Evolutionary conservation across 306 rosid species (phyloP), one percentile per base, ranked within the genome.

Genomic region (Macrotyloma uniflorum): DNA sequence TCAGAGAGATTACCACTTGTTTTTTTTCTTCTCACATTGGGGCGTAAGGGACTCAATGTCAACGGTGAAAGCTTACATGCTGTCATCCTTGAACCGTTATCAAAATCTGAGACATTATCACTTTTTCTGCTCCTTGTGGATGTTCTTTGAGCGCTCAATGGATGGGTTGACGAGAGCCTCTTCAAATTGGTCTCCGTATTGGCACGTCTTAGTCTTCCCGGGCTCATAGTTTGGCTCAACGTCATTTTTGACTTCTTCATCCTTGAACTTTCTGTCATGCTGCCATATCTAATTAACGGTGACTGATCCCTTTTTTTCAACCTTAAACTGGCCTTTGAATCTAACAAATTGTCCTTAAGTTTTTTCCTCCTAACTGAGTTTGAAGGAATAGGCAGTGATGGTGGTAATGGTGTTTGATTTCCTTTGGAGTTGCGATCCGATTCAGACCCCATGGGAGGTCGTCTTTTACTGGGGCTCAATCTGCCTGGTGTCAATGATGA

Each of bases 11-110:
- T 30, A 19, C 32, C 59, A 2, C 55, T 24, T 23, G 81, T 16
- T 67, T 28, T 67, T 55, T 23, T 46, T 15, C 63, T 64, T 49
- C 63, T 75, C 30, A 6, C 49, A 23, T 54, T 57, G 7, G 86
- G 72, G 53, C 84, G 65, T 14, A 70, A 64, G 13, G 88, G 86
- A 50, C 84, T 82, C 77, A 72, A 18, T 42, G 82, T 64, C 70
- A 69, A 78, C 0, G 84, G 55, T 16, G 88, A 74, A 8, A 76
- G 2, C 23, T 71, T 70, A 26, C 75, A 51, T 59, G 75, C 72
- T 28, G 68, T 40, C n/a, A 43, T 43, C 75, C 47, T 78, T 11
- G 45, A 38, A 76, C 35, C 46, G 5, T 15, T 26, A 12, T 75
- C 75, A 24, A 16, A 5, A 57, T 82, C 70, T 9, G 83, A 69